Conservation (phyloP, 2,329 filamentous ascomycete genomes). For the Teratosphaeria destructans region DNA sequence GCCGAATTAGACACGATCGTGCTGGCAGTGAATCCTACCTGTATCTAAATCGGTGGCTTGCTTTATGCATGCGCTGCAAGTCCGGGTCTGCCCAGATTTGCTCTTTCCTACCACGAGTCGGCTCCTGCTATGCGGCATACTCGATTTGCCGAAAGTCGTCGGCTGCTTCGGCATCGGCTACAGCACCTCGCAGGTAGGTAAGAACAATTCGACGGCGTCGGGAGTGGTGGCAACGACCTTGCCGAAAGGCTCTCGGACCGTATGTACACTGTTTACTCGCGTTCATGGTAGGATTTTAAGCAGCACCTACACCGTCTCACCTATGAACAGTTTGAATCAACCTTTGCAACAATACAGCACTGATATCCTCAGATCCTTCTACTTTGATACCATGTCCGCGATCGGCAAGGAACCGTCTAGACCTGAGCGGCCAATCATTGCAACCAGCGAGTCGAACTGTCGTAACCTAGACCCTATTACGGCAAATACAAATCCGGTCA, state of each 20-base stretch:
- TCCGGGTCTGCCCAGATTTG: neutral
- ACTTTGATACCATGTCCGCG: neutral
- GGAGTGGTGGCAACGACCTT: neutral
- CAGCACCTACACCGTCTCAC: neutral
- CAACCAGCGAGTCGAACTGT: neutral
- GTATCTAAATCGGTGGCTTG: too few relatives aligned
- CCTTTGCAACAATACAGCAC: neutral
- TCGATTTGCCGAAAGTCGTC: neutral
- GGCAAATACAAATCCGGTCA: neutral
- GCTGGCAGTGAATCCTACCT: too few relatives aligned
- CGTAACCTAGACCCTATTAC: neutral
- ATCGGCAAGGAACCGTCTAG: neutral
- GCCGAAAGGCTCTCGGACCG: neutral
- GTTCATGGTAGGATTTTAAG: neutral
- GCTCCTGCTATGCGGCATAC: neutral
- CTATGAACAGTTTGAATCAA: neutral
- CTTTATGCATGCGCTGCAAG: neutral
- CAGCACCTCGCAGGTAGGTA: neutral
- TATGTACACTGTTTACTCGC: neutral
- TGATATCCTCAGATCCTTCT: neutral
- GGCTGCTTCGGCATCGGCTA: neutral
- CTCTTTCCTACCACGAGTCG: neutral
- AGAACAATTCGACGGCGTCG: neutral
- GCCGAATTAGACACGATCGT: too few relatives aligned
- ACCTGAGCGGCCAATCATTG: neutral